These are phyloP conservation scores for Apiotrichum mycotoxinovorans DNA, from an alignment of 1,284 basidiomycete genomes.

Conservation along the genomic window DNA sequence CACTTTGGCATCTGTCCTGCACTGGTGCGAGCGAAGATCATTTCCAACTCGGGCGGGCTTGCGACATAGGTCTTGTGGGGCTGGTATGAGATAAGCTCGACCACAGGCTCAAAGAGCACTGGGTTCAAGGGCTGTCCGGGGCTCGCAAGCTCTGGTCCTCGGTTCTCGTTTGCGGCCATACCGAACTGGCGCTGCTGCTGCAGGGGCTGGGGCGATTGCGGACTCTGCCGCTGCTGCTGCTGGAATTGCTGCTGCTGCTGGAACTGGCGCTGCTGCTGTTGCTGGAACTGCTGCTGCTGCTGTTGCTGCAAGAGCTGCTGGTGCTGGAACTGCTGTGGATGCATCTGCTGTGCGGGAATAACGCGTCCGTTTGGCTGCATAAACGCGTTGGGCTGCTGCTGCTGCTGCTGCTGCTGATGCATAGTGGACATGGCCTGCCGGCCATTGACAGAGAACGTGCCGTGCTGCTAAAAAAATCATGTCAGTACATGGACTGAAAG, in stretches of 20 bases:
- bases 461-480: slow-evolving; percentile 1
- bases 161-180: slow-evolving; percentile 57
- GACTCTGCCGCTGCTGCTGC: slow-evolving; percentile 12
- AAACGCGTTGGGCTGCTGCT: background rate
- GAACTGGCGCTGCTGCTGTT: background rate
- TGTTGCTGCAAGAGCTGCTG: slow-evolving; percentile 1
- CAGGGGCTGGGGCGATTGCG: background rate
- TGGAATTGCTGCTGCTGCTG: background rate
- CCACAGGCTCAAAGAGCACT: slow-evolving; percentile 36
- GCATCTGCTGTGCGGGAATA: background rate
- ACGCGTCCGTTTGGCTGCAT: slow-evolving; percentile 3
- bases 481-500: too few relatives aligned
- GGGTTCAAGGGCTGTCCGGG: background rate
- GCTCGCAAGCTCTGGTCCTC: slow-evolving; percentile 8
- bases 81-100: slow-evolving; percentile 47
- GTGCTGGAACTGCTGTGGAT: background rate
- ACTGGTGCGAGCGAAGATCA: slow-evolving; percentile 49
- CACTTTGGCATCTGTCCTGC: slow-evolving; percentile 49
- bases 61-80: slow-evolving; percentile 51
- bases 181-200: background rate
- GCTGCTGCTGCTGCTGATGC: background rate
- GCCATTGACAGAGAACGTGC: slow-evolving; percentile 13
- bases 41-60: slow-evolving; percentile 49
- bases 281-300: slow-evolving; percentile 6
- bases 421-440: background rate